Evolutionary conservation across 805 yeast species (phyloP), one percentile per base, ranked within the genome.

Genomic region (Hanseniaspora singularis): DNA sequence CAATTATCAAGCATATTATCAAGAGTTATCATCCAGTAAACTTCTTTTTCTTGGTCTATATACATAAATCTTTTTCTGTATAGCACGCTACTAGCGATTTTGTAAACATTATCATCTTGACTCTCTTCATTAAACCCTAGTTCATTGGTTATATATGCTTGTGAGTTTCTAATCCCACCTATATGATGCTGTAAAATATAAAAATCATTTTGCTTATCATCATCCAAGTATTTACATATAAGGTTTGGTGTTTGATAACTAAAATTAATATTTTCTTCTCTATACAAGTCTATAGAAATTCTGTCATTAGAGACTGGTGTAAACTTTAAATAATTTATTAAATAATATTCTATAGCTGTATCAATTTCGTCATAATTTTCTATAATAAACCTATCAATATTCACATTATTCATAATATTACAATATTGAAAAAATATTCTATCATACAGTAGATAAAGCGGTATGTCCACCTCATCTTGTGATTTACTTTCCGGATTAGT

Each of bases 121-220:
- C 18, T 16, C 7, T 31, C 24, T 16, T 33, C 18, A 30, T 30
- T 37, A n/a, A 44, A 44, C 15, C 26, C 18, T 18, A 44, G 18
- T 18, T 44, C 48, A 30, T 44, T 44, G n/a, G 48, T 44, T 6
- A 44, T 44, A n/a, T 37, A 44, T 3, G 41, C 34, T 18, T 44
- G 48, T 16, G 41, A 44, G 12, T 37, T 44, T 44, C 48, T 37
- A 30, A 44, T 44, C 4, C 48, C 48, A 14, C 48, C 48, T 18
- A 44, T 44, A 22, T 44, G 48, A 24, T 44, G 41, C 18, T 44
- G 48, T 12, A 44, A 11, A 8, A 44, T 28, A 32, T 44, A 44
- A 19, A 44, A n/a, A 2, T 30, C 34, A 28, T 27, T 19, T 7
- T 27, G 33, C 3, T 20, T 15, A 19, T 9, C 19, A 9, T 12